Percentiles rank a stretch among this genome's conserved stretches.
Conservation (phyloP, 192 early-diverging fungal genomes). For the Linnemannia elongata region DNA sequence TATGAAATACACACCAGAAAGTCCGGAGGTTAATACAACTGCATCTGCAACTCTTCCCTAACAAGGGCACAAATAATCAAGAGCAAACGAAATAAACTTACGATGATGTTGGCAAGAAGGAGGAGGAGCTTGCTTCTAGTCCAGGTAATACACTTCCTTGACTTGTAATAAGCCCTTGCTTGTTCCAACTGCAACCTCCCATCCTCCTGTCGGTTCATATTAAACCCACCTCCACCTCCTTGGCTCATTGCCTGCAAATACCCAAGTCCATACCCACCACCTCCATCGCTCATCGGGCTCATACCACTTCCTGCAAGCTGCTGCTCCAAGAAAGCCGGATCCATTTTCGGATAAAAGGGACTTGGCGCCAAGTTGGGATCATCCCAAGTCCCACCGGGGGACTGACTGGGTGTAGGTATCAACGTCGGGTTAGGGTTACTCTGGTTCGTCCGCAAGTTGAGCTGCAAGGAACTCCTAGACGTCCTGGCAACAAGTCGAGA, state of each 20-base stretch:
- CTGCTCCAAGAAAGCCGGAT: slow-evolving; percentile 17
- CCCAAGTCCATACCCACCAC: background rate
- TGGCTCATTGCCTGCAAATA: background rate
- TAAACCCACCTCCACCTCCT: slow-evolving; percentile 2
- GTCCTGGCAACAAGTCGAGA: slow-evolving; percentile 13
- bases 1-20: background rate
- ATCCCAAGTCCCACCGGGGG: slow-evolving; percentile 8
- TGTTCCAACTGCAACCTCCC: slow-evolving; percentile 37
- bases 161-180: slow-evolving; percentile 21
- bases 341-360: slow-evolving; percentile 8
- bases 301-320: background rate
- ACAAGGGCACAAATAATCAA: background rate
- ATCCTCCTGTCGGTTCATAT: slow-evolving; percentile 38
- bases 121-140: slow-evolving; percentile 61
- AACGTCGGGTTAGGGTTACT: background rate
- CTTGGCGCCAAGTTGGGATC: slow-evolving; percentile 15
- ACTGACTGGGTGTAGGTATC: slow-evolving; percentile 1
- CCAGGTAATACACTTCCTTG: slow-evolving; percentile 36
- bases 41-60: background rate
- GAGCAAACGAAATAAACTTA: slow-evolving; percentile 26
- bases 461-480: slow-evolving; percentile 18
- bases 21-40: background rate
- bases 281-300: background rate
- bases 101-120: slow-evolving; percentile 61
- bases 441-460: slow-evolving; percentile 26